Base-by-base conservation (phyloP, 2,329 filamentous ascomycete species). In the Dactylonectria macrodidyma region DNA sequence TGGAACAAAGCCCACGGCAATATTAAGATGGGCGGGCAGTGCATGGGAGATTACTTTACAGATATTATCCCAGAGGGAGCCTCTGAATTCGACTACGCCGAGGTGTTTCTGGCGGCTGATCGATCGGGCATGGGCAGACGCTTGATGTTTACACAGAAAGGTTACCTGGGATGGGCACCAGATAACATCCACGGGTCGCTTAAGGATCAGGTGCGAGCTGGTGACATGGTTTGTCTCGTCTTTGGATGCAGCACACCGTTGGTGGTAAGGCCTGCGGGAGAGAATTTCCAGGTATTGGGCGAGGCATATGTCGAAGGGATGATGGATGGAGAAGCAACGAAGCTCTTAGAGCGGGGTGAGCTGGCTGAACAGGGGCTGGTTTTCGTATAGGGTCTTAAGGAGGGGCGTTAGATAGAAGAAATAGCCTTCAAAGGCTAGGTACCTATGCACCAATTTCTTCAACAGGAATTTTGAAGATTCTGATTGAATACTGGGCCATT, bases 221-320 rank as follows among this genome's bases (percentile, higher is more conserved):
- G 64, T 3, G 67, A 67, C 56, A 48, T 58, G 36, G 38, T 69
- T 24, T 66, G 55, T 22, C 33, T 64, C 1, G 50, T 63, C 10
- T 69, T 67, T 46, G 64, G 67, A 36, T 69, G 67, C 24, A 69
- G 67, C 51, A 69, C 64, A 1, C 64, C 59, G 19, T 47, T 69
- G 34, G 38, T 67, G 7, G 48, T 67, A 26, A 55, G 64, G n/a
- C 36, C 38, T 2, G 24, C 51, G 24, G 59, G 56, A 8, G 67
- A 60, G 10, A 52, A 56, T 10, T 57, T 47, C 36, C 38, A 57
- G 16, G 67, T 67, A 10, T 46, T 69, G 19, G 67, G 67, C 10
- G 67, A 69, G 59, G 67, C 67, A 26, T 69, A 69, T 34, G 38
- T 69, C 5, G 59, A 69, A 41, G 67, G 67, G 7, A 36, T 69